Conservation (phyloP, 2,329 filamentous ascomycete genomes). For the Ceratocystis eucalypticola region DNA sequence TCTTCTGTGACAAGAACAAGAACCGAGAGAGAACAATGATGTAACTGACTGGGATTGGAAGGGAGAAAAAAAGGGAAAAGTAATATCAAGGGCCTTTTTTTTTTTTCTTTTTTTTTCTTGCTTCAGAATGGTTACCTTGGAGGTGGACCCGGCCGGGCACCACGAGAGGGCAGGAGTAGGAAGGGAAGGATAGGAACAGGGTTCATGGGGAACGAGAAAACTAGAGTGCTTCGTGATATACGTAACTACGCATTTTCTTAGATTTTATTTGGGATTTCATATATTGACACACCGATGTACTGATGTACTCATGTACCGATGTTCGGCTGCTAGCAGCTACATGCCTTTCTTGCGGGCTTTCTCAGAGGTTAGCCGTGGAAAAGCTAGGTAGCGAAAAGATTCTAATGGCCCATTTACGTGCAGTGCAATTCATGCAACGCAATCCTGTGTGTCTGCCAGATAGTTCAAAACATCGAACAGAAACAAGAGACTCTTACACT, state of each 20-base stretch:
- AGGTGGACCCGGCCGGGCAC: background rate
- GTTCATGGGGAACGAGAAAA: background rate
- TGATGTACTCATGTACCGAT: background rate
- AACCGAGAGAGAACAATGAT: background rate
- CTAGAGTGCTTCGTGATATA: background rate
- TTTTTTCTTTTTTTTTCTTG: background rate
- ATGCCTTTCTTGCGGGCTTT: too few species aligned
- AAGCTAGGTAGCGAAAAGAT: too few species aligned
- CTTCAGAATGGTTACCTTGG: background rate
- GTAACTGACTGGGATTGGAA: background rate
- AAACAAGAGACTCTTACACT: background rate
- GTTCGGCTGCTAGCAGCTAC: background rate
- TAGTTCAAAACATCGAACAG: background rate
- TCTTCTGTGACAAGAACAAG: background rate
- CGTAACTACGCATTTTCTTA: background rate
- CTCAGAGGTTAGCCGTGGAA: too few species aligned
- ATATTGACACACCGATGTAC: background rate
- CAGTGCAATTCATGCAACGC: background rate
- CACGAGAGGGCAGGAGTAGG: background rate
- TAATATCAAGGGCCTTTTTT: background rate
- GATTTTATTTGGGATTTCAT: background rate
- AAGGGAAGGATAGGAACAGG: background rate
- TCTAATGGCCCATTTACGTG: too few species aligned
- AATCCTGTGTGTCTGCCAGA: too few species aligned
- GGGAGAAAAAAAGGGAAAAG: background rate